Conservation (phyloP, 345 rosid species). For the Litchi chinensis region DNA sequence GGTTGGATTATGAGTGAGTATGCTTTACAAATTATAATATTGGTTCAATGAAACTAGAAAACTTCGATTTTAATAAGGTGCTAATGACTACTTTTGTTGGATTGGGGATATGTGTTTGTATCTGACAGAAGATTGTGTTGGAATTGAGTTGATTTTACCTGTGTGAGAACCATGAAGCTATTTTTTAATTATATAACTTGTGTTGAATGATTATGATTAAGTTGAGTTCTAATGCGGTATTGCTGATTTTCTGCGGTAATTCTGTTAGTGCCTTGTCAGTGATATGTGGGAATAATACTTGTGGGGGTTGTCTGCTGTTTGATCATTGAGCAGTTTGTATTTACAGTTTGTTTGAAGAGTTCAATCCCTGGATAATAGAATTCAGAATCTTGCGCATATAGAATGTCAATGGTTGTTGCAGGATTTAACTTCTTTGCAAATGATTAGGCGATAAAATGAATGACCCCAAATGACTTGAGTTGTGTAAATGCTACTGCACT, state of each 20-base stretch:
- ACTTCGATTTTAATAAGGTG: too few relatives aligned
- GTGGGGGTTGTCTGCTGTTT: background rate
- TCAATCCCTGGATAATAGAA: background rate
- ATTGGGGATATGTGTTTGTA: background rate
- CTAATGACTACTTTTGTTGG: background rate
- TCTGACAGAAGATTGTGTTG: background rate
- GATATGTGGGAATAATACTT: background rate
- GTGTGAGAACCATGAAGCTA: too few relatives aligned
- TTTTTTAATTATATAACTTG: background rate
- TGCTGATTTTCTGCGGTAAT: background rate
- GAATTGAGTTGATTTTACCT: too few relatives aligned
- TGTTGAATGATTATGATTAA: background rate
- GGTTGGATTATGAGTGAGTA: conserved; percentile 5
- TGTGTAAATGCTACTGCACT: conserved; percentile 5
- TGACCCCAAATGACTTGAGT: background rate
- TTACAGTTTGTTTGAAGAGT: conserved; percentile 6
- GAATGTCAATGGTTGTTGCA: conserved; percentile 9
- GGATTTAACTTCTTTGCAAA: background rate
- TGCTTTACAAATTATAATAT: too few relatives aligned
- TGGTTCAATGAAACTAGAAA: too few relatives aligned
- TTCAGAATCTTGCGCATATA: background rate
- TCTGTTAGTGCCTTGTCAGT: background rate
- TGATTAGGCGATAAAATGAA: background rate
- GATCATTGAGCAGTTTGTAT: background rate
- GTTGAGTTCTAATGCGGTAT: background rate